Evolutionary conservation across 768 basidiomycete species (phyloP), one percentile per base, ranked within the genome.

Genomic region (Boletales sp.): DNA sequence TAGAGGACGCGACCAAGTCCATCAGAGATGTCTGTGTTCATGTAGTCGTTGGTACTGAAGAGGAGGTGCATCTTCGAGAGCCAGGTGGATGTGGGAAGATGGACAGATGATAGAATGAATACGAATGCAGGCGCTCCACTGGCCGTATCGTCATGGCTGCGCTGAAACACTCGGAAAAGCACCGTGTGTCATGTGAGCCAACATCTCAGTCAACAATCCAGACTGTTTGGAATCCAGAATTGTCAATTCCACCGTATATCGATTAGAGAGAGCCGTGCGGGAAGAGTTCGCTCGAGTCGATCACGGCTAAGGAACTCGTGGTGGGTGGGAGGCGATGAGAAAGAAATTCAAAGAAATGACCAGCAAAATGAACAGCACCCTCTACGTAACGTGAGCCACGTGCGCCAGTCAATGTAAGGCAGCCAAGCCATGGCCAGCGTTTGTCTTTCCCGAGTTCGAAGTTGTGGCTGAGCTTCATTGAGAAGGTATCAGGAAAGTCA

Each of bases 21-120:
- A n/a, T 65, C 46, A 25, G 51, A 60, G 6, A 64, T 50, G 38
- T 58, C 40, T 4, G 56, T 47, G 28, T 64, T 65, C 43, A 19
- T 49, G 40, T 52, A 51, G 40, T 63, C 51, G 9, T 59, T 49
- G 8, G 57, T 43, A 18, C 53, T 59, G 46, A 63, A 63, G 34
- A 59, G 5, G 41, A 63, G 62, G 15, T 25, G 51, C 62, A 63
- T 63, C 32, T 36, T 52, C 40, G 8, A n/a, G 14, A 15, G 31
- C 17, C 17, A 32, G 31, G 31, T 1, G 28, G 47, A 30, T 18
- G 44, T 43, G 31, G 35, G 18, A 30, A 35, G 30, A 33, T 19
- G 41, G 11, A 4, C 30, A 15, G 13, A 44, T 36, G 33, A 13
- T 30, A 9, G 19, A 33, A 37, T 19, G 2, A 30, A 39, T 39